Base-by-base conservation (phyloP, 139 green algal genomes). In the Micromonas commoda region DNA sequence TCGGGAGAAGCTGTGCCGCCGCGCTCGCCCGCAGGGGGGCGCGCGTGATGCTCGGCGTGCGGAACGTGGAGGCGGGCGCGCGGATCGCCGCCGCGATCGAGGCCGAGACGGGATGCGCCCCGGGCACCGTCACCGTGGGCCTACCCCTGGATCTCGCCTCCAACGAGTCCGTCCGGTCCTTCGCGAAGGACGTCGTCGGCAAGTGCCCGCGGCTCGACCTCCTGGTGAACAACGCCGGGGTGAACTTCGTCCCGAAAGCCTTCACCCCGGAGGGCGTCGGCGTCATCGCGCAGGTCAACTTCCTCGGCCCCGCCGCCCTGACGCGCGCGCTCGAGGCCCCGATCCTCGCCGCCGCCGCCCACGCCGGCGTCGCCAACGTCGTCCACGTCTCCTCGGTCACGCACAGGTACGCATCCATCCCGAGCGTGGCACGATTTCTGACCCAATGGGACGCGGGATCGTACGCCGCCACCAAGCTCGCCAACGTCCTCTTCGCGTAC, bases 301-400 rank as follows among this genome's bases (percentile, higher is more conserved):
- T 69, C 53, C 29, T 77, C 21, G 52, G 31, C 39, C 52, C 52
- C n/a, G 29, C 28, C 5, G 21, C 52, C 28, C 33, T 77, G 3
- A 57, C 71, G 71, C 45, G 60, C 9, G 13, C 28, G 51, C 26
- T 77, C 28, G 1, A 61, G 31, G 29, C 23, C 6, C n/a, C 28
- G 38, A 35, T 75, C 34, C 31, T 70, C 28, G 63, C 28, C 28
- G 31, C 63, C n/a, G 31, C 28, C 28, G 19, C 37, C 19, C 5
- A 34, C 2, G 38, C 5, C 35, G 31, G 23, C 67, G 32, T 9
- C 63, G 29, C 29, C 28, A 31, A 78, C 34, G 60, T 80, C 32
- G 74, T 80, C 31, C 77, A 80, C 64, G 74, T 80, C 24, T 76
- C 54, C 64, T 80, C 74, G 21, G 37, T 80, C 31, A 54, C 21